Conservation (phyloP, 768 basidiomycete genomes). For the Dictyophora rubrovolvata region DNA sequence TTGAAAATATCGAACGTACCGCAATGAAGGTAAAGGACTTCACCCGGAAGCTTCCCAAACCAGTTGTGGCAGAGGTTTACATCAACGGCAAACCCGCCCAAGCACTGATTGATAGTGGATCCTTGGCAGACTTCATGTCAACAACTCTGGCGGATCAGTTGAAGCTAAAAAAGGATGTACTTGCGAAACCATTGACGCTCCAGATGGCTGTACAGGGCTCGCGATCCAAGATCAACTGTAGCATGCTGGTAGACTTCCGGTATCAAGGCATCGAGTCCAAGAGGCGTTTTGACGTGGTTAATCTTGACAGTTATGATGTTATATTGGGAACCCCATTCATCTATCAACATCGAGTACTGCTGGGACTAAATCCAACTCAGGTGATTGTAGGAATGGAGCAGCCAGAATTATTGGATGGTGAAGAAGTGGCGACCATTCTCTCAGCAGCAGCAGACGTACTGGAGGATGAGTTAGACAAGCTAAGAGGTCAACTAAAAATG, state of each 20-base stretch:
- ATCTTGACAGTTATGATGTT: slow-evolving; percentile 27
- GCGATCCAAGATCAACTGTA: slow-evolving; percentile 2
- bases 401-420: background rate
- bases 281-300: slow-evolving; percentile 21
- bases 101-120: slow-evolving; percentile 30
- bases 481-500: slow-evolving; percentile 4
- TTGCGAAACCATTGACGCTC: slow-evolving; percentile 6
- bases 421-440: background rate
- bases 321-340: slow-evolving; percentile 29
- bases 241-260: background rate
- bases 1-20: too few species aligned
- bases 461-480: background rate
- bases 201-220: slow-evolving; percentile 11
- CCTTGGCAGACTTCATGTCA: slow-evolving; percentile 32
- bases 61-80: slow-evolving; percentile 21
- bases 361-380: slow-evolving; percentile 10
- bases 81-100: slow-evolving; percentile 25
- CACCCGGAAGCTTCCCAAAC: slow-evolving; percentile 19
- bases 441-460: background rate
- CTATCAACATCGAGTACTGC: slow-evolving; percentile 16
- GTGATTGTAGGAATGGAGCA: slow-evolving; percentile 13
- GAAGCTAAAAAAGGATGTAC: background rate
- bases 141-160: slow-evolving; percentile 24
- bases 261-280: slow-evolving; percentile 4
- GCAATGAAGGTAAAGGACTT: too few species aligned